A percentile compares a stretch with the other conserved stretches of the same genome.
These are phyloP conservation scores for Isoetes taiwanensis DNA, from an alignment of 75 land plant species.

Conservation along the genomic window DNA sequence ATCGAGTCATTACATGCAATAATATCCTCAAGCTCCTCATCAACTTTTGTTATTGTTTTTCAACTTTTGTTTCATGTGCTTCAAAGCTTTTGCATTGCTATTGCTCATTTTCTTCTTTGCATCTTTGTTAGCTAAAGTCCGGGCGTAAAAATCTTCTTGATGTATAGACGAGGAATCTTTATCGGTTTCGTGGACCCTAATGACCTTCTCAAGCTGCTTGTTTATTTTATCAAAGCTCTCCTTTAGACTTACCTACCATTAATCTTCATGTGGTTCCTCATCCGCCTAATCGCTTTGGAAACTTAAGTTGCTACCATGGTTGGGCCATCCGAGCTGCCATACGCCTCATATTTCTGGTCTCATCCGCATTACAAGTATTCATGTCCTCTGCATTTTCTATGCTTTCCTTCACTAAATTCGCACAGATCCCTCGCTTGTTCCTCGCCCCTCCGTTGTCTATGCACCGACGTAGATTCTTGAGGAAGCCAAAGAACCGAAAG, in stretches of 20 bases:
- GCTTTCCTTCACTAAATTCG: too few relatives aligned
- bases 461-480: too few relatives aligned
- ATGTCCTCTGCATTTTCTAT: too few relatives aligned
- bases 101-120: conserved; percentile 86
- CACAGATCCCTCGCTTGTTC: too few relatives aligned
- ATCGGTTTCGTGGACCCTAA: conserved; percentile 57
- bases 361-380: too few relatives aligned
- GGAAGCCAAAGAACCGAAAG: too few relatives aligned
- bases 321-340: too few relatives aligned
- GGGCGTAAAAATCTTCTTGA: conserved; percentile 61
- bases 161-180: conserved; percentile 60
- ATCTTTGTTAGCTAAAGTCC: conserved; percentile 65
- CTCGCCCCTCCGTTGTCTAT: too few relatives aligned
- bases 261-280: conserved; percentile 77
- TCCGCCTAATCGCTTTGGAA: too few relatives aligned
- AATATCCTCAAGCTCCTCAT: conserved; percentile 48
- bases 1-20: too few relatives aligned
- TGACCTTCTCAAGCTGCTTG: conserved; percentile 84
- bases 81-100: conserved; percentile 76
- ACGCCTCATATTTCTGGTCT: too few relatives aligned
- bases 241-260: conserved; percentile 88
- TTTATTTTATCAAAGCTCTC: conserved; percentile 84
- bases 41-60: conserved; percentile 91
- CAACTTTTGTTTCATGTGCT: conserved; percentile 83
- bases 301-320: too few relatives aligned